phyloP scores from a whole-genome alignment of 2,329 filamentous ascomycete species.

The Nigrospora osmanthi region DNA sequence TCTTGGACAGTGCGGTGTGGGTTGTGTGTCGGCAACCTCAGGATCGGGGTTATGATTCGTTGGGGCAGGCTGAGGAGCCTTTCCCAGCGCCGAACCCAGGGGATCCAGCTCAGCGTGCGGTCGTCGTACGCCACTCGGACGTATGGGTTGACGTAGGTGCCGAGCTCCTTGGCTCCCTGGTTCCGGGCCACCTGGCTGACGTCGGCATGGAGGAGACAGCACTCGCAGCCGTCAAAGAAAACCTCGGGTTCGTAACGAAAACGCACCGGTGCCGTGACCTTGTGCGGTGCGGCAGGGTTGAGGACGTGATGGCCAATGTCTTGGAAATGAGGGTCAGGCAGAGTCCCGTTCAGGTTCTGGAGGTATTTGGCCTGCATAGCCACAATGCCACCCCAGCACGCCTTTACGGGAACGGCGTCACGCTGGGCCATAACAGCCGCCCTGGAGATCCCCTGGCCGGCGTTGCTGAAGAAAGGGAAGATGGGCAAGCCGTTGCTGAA shows the following conservation, averaged over 20 bases:
- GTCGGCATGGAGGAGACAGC: constrained; percentile 49
- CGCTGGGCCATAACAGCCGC: constrained; percentile 52
- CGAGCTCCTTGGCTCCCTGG: constrained; percentile 34
- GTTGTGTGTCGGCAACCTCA: constrained; percentile 51
- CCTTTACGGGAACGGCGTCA: constrained; percentile 61
- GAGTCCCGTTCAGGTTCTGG: constrained; percentile 28
- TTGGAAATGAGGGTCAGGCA: constrained; percentile 25
- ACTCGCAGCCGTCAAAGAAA: constrained; percentile 58
- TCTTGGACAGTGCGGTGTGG: constrained; percentile 50
- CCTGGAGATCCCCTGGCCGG: constrained; percentile 45
- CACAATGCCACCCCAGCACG: constrained; percentile 74
- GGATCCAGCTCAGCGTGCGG: constrained; percentile 48
- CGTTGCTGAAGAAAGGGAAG: constrained; percentile 58
- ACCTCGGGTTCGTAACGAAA: constrained; percentile 52
- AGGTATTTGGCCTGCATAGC: constrained; percentile 56
- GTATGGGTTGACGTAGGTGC: constrained; percentile 69
- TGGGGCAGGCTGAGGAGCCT: constrained; percentile 54
- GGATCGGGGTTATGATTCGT: constrained; percentile 45
- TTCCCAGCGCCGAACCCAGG: constrained; percentile 56
- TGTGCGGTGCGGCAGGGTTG: constrained; percentile 21
- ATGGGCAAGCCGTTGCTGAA: constrained; percentile 55
- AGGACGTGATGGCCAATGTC: constrained; percentile 24
- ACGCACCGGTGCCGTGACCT: constrained; percentile 31
- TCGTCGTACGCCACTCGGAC: constrained; percentile 63
- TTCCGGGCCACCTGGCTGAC: constrained; percentile 28